Percentiles rank a stretch among this genome's conserved stretches.
phyloP scores from a whole-genome alignment of 164 flowering plant species.

The Piper longum region DNA sequence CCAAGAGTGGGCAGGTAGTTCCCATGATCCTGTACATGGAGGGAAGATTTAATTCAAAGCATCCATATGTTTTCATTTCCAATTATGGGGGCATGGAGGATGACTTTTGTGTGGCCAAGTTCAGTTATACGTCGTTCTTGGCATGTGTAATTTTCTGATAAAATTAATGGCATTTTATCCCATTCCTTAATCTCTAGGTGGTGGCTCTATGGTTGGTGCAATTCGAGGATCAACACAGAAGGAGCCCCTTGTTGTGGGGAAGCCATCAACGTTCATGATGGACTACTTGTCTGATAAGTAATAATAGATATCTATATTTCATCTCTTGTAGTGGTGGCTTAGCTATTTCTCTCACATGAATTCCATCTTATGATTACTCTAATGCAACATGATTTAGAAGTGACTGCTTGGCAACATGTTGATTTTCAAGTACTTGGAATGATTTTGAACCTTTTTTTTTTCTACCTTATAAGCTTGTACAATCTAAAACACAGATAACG shows the following conservation, averaged over 20 bases:
- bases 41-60: not conserved
- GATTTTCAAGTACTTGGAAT: too few relatives aligned
- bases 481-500: too few relatives aligned
- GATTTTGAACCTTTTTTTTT: too few relatives aligned
- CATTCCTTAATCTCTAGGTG: conserved; percentile 37
- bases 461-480: too few relatives aligned
- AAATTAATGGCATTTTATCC: not conserved
- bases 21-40: not conserved
- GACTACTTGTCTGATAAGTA: conserved; percentile 83
- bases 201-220: conserved; percentile 98
- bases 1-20: conserved; percentile 98
- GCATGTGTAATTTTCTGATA: not conserved
- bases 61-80: not conserved
- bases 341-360: too few relatives aligned
- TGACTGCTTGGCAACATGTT: too few relatives aligned
- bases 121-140: not conserved
- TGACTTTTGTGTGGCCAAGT: not conserved
- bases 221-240: conserved; percentile 72
- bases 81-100: not conserved
- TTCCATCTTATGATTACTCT: not conserved
- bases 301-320: not conserved
- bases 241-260: conserved; percentile 90
- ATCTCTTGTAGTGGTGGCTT: not conserved
- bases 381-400: too few relatives aligned
- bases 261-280: conserved; percentile 99